phyloP scores from a whole-genome alignment of 2,329 filamentous ascomycete genomes.

The Sarocladium oryzae region DNA sequence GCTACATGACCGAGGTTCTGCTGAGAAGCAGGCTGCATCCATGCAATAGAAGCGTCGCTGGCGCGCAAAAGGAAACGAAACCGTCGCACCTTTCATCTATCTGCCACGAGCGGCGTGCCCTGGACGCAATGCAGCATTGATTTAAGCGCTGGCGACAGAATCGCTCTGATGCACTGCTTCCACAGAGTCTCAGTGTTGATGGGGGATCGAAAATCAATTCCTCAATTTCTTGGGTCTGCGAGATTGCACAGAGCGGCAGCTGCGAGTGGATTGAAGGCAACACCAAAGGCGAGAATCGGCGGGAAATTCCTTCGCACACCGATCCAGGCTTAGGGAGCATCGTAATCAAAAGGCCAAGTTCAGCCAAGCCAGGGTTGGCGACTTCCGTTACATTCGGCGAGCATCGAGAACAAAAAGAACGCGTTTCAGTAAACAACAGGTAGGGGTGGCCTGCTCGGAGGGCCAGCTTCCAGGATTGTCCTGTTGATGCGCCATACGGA shows the following conservation, averaged over 20 bases:
- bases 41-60: background rate
- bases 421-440: constrained; percentile 6
- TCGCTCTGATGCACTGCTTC: background rate
- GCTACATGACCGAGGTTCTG: background rate
- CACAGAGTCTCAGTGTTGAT: no score
- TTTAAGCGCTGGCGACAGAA: background rate
- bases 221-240: no score
- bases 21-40: background rate
- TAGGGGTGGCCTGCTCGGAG: constrained; percentile 3
- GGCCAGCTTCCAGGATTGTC: background rate
- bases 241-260: no score
- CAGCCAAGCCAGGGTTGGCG: background rate
- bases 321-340: background rate
- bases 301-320: background rate
- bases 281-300: no score
- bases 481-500: constrained; percentile 5
- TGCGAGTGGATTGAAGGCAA: no score
- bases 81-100: background rate
- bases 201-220: no score
- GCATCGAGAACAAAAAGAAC: constrained; percentile 5
- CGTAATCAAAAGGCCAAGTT: background rate
- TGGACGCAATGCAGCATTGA: background rate
- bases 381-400: background rate
- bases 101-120: background rate
- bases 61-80: background rate